Conservation (phyloP, 441 rosid species). For the Lepidium campestre region DNA sequence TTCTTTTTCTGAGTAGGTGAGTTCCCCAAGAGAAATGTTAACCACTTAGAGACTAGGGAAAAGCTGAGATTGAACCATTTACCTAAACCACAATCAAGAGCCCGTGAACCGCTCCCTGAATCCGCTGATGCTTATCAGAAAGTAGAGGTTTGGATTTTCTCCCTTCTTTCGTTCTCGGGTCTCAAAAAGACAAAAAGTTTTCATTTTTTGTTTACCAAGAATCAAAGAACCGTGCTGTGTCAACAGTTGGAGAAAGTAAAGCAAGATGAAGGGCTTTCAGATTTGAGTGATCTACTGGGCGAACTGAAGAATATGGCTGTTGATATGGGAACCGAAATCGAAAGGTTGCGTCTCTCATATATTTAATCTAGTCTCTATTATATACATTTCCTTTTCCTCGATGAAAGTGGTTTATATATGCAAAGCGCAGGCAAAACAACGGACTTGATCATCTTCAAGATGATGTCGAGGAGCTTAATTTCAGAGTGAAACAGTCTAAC, state of each 20-base stretch:
- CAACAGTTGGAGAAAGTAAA: constrained; percentile 69
- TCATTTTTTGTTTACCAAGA: not conserved
- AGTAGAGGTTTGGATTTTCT: constrained; percentile 44
- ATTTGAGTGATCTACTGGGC: constrained; percentile 64
- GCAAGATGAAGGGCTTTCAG: constrained; percentile 79
- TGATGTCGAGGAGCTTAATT: constrained; percentile 66
- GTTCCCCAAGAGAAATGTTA: constrained; percentile 38
- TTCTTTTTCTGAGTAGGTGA: constrained; percentile 31
- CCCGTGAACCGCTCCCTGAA: constrained; percentile 33
- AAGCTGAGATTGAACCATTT: constrained; percentile 49
- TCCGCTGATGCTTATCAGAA: constrained; percentile 47
- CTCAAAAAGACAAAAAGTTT: not conserved
- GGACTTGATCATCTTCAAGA: constrained; percentile 53
- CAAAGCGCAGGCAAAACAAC: constrained; percentile 57
- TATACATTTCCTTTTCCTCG: not conserved
- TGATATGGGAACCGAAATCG: constrained; percentile 86
- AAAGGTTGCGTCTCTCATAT: constrained; percentile 38
- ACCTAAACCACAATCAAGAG: constrained; percentile 33
- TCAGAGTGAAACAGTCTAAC: constrained; percentile 61
- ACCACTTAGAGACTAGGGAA: constrained; percentile 48
- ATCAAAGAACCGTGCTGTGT: not conserved
- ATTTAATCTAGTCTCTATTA: not conserved
- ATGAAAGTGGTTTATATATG: not conserved
- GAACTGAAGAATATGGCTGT: constrained; percentile 84
- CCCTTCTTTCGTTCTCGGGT: not conserved